phyloP scores from a whole-genome alignment of 139 green algal species.

The Chlamydomonas urium region DNA sequence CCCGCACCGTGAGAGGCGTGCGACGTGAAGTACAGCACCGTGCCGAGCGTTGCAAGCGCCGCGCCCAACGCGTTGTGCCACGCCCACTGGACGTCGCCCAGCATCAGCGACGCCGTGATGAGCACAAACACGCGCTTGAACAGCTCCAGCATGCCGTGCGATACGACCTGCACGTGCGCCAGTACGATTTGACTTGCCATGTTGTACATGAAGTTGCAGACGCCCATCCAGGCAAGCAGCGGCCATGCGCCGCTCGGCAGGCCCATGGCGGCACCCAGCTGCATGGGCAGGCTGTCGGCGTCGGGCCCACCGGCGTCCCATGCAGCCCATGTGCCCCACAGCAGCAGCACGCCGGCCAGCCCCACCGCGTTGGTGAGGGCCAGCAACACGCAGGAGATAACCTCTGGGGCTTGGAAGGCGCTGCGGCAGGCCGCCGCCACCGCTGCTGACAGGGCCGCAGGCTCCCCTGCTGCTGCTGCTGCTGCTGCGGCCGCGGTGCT shows the following conservation, averaged over 20 bases:
- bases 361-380: conserved; percentile 6
- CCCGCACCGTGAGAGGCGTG: background rate
- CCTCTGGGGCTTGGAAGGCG: background rate
- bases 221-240: conserved; percentile 13
- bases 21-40: conserved; percentile 2
- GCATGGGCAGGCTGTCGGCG: background rate
- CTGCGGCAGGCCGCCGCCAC: background rate
- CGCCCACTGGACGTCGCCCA: conserved; percentile 13
- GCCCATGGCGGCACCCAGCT: too few relatives aligned
- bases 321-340: background rate
- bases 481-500: background rate
- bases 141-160: conserved; percentile 30
- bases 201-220: conserved; percentile 28
- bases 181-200: conserved; percentile 26
- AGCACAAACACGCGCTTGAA: conserved; percentile 30
- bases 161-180: conserved; percentile 17
- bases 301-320: background rate
- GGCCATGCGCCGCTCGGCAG: background rate
- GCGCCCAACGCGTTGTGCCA: conserved; percentile 23
- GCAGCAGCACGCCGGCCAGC: background rate
- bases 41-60: background rate
- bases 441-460: background rate
- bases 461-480: background rate
- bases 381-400: conserved; percentile 13
- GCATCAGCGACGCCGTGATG: conserved; percentile 1